A percentile compares a stretch with the other conserved stretches of the same genome.
These are phyloP conservation scores for Arachnomyces sp. DNA, from an alignment of 2,329 filamentous ascomycete species.

Conservation along the genomic window DNA sequence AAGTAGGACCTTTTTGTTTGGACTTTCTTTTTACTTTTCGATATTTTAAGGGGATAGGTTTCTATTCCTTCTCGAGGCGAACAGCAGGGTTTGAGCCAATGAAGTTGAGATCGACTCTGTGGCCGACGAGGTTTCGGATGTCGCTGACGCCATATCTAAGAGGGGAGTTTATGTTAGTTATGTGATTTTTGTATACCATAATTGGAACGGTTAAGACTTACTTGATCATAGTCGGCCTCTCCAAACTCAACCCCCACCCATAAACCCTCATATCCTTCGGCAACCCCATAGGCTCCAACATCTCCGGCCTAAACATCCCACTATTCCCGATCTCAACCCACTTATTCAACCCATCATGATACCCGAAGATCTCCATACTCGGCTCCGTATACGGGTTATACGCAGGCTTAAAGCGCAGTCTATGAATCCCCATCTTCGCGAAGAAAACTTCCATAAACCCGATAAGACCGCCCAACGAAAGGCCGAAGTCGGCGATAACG, in stretches of 20 bases:
- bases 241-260: slow-evolving; percentile 84
- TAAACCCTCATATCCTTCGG: slow-evolving; percentile 89
- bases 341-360: slow-evolving; percentile 79
- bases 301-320: slow-evolving; percentile 97
- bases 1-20: slow-evolving; percentile 6
- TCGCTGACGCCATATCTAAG: slow-evolving; percentile 65
- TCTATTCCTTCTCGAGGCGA: slow-evolving; percentile 72
- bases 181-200: background rate
- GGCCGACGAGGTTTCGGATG: slow-evolving; percentile 83
- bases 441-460: slow-evolving; percentile 96
- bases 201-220: slow-evolving; percentile 38
- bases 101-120: slow-evolving; percentile 91
- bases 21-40: slow-evolving; percentile 7
- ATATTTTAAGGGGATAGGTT: slow-evolving; percentile 1
- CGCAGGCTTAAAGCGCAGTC: slow-evolving; percentile 90
- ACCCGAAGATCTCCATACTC: slow-evolving; percentile 96
- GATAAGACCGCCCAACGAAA: slow-evolving; percentile 88
- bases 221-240: slow-evolving; percentile 97
- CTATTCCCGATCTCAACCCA: slow-evolving; percentile 97
- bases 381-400: slow-evolving; percentile 96
- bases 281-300: slow-evolving; percentile 90
- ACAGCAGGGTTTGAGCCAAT: slow-evolving; percentile 88
- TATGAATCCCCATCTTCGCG: slow-evolving; percentile 81
- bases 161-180: slow-evolving; percentile 7
- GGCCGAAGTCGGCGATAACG: slow-evolving; percentile 91